phyloP scores from a whole-genome alignment of 2,329 filamentous ascomycete genomes.

The Aureobasidium sp. region DNA sequence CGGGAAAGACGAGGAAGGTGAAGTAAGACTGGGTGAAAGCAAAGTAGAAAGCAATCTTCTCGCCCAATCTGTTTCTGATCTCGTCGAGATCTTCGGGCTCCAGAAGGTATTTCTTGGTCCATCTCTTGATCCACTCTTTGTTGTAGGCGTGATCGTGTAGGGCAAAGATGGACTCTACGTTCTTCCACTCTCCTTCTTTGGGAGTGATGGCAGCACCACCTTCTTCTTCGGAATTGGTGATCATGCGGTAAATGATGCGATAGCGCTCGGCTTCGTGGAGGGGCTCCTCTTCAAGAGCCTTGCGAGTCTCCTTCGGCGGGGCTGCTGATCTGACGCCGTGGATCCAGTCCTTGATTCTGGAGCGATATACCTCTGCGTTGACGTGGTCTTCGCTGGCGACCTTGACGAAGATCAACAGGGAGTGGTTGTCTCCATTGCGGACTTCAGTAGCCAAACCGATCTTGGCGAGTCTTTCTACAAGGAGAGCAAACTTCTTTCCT shows the following conservation, averaged over 20 bases:
- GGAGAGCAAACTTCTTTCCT: slow-evolving; percentile 65
- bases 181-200: slow-evolving; percentile 42
- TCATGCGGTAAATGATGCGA: slow-evolving; percentile 75
- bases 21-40: slow-evolving; percentile 91
- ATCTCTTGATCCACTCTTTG: slow-evolving; percentile 46
- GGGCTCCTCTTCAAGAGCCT: slow-evolving; percentile 62
- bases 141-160: slow-evolving; percentile 44
- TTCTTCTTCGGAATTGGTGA: slow-evolving; percentile 39
- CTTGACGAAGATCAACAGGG: slow-evolving; percentile 75
- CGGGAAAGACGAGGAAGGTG: slow-evolving; percentile 72
- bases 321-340: slow-evolving; percentile 74
- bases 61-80: slow-evolving; percentile 42
- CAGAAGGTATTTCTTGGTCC: slow-evolving; percentile 39
- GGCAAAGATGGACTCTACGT: slow-evolving; percentile 41
- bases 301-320: slow-evolving; percentile 62
- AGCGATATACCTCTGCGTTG: slow-evolving; percentile 72
- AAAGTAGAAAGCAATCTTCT: slow-evolving; percentile 84
- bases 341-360: slow-evolving; percentile 87
- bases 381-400: slow-evolving; percentile 69
- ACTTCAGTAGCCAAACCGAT: slow-evolving; percentile 86
- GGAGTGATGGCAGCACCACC: slow-evolving; percentile 44
- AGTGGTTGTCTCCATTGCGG: slow-evolving; percentile 64
- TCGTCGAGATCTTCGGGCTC: slow-evolving; percentile 41
- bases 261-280: slow-evolving; percentile 83
- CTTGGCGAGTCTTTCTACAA: slow-evolving; percentile 64